A percentile compares a stretch with the other conserved stretches of the same genome.
Evolutionary conservation across 495 filamentous ascomycete species (phyloP).

Genomic region (Penicillium cataractarum): DNA sequence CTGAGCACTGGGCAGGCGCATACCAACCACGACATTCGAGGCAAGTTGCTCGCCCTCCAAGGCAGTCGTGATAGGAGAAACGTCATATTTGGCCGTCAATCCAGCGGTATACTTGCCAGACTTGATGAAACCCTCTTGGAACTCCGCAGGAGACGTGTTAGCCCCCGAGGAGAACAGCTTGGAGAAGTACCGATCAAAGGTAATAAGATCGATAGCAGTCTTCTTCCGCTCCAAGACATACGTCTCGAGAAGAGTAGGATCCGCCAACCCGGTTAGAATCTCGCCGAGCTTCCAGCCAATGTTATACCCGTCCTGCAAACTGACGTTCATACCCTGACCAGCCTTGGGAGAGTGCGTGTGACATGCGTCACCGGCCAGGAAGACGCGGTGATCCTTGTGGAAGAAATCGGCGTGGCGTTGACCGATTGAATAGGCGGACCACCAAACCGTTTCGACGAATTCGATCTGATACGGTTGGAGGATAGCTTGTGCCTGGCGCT

Average conservation of each 20-base stretch:
- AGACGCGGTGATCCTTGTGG: conserved; percentile 54
- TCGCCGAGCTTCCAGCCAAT: conserved; percentile 80
- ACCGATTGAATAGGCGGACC: conserved; percentile 62
- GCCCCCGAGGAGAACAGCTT: conserved; percentile 58
- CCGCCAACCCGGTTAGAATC: conserved; percentile 61
- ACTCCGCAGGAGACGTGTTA: conserved; percentile 41
- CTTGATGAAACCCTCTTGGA: conserved; percentile 63
- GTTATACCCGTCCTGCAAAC: conserved; percentile 61
- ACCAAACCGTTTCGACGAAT: conserved; percentile 57
- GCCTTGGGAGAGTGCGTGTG: conserved; percentile 67
- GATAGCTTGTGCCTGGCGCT: conserved; percentile 59
- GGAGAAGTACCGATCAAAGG: conserved; percentile 71
- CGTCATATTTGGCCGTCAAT: conserved; percentile 59
- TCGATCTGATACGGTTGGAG: conserved; percentile 59
- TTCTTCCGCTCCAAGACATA: conserved; percentile 71
- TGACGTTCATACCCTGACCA: conserved; percentile 58
- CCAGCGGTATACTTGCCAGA: conserved; percentile 68
- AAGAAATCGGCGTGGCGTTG: conserved; percentile 62
- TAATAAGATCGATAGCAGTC: conserved; percentile 71
- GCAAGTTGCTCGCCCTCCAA: conserved; percentile 40
- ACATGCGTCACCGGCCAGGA: conserved; percentile 62
- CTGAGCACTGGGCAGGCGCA: conserved; percentile 60
- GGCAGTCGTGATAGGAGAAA: conserved; percentile 49
- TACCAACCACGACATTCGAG: conserved; percentile 54
- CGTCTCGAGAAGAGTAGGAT: conserved; percentile 61